Base-by-base conservation (phyloP, 345 rosid genomes). In the Sonneratia alba region DNA sequence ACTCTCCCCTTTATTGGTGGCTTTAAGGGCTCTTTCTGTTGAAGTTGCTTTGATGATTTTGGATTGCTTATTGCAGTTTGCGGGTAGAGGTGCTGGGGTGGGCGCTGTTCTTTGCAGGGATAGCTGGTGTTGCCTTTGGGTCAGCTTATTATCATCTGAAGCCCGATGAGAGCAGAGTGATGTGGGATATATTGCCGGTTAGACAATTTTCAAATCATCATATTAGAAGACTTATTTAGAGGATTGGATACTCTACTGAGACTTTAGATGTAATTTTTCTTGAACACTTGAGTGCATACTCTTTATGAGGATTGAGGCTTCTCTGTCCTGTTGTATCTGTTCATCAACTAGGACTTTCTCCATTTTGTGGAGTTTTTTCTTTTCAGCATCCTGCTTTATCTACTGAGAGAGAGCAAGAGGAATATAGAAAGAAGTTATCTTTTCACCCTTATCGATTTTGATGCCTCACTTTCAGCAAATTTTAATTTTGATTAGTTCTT, bases 91-190 rank as follows among this genome's bases (percentile, higher is more conserved):
- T 89, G 36, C 85, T 86, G 87, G 88, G 96, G 55, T 91, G 97
- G 98, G 81, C 84, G 42, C 64, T 91, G 68, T 93, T 86, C 81
- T 93, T 86, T 69, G 96, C 83, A 53, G 85, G 89, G 66, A 85
- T 85, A 36, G 82, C 84, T 2, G 84, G 85, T 67, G 82, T 87
- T 77, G 95, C 97, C 19, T 93, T 89, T 78, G 96, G 96, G 45
- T 89, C 96, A 73, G 93, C 92, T 77, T 89, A 87, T 79, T 93
- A 93, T 77, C 98, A 90, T 82, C 89, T 89, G 66, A 93, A 87
- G 83, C 95, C 98, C 72, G 88, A 87, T 64, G 89, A 87, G 49
- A 78, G 68, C 69, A 84, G 97, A 83, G 75, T 84, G 70, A 47
- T 87, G 79, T 89, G 87, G 87, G 97, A 89, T 83, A 83, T 83